Percentiles rank a stretch among this genome's conserved stretches.
Conservation (phyloP, 177 flowering plant species). For the Tripterygium wilfordii region DNA sequence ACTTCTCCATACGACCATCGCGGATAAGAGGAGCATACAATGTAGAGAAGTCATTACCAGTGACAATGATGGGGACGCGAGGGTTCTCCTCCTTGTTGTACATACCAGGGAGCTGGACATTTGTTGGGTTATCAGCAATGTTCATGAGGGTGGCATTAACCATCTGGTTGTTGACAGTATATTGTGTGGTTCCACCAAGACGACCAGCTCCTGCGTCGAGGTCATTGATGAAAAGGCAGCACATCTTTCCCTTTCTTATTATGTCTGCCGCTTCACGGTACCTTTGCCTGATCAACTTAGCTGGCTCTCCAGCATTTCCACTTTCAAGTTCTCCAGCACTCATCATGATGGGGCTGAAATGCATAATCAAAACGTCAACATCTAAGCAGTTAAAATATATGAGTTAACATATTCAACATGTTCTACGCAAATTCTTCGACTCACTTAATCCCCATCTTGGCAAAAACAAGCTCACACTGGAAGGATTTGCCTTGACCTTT, state of each 20-base stretch:
- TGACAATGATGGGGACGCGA: constrained; percentile 63
- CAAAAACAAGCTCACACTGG: constrained; percentile 76
- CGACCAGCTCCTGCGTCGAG: constrained; percentile 80
- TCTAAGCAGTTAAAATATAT: background rate
- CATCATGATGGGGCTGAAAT: constrained; percentile 70
- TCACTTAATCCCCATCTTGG: constrained; percentile 78
- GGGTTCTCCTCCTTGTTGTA: constrained; percentile 72
- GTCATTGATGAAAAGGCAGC: constrained; percentile 68
- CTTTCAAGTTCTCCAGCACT: constrained; percentile 76
- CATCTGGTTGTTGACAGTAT: constrained; percentile 80
- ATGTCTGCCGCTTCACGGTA: constrained; percentile 74
- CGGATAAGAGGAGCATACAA: constrained; percentile 72
- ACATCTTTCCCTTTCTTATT: constrained; percentile 67
- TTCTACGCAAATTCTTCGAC: constrained; percentile 7
- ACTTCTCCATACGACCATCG: constrained; percentile 80
- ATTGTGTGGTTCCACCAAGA: constrained; percentile 64
- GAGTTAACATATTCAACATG: too few relatives aligned
- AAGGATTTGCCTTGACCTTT: constrained; percentile 83
- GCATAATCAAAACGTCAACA: background rate
- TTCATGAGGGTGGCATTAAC: constrained; percentile 79
- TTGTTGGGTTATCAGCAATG: constrained; percentile 71
- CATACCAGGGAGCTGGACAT: constrained; percentile 69
- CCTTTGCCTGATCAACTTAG: constrained; percentile 62
- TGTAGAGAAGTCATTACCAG: constrained; percentile 71
- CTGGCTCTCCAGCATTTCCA: constrained; percentile 71